These are phyloP conservation scores for Cucurbita ficifolia DNA, from an alignment of 306 rosid genomes.

Conservation along the genomic window DNA sequence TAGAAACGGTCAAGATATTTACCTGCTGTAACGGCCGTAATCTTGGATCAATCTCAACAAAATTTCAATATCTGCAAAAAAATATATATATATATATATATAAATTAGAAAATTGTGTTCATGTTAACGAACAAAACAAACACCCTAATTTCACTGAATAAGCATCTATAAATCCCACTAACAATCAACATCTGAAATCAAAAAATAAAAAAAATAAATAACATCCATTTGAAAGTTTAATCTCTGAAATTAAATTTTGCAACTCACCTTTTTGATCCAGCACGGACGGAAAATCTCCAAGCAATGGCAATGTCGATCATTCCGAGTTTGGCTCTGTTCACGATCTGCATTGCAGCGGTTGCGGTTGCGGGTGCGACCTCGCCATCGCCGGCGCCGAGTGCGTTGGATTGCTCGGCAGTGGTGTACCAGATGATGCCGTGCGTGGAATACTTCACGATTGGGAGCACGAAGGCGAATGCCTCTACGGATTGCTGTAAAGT, in stretches of 20 bases:
- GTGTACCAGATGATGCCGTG: background rate
- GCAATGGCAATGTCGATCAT: background rate
- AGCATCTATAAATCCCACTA: background rate
- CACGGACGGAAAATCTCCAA: background rate
- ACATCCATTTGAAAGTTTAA: background rate
- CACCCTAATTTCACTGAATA: background rate
- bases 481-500: background rate
- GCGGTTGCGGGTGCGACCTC: background rate
- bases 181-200: background rate
- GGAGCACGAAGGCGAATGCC: background rate
- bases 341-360: background rate
- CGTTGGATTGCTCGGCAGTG: background rate
- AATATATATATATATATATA: no score
- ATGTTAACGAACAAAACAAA: background rate
- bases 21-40: background rate
- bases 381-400: background rate
- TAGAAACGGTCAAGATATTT: background rate
- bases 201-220: no score
- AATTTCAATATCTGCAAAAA: background rate
- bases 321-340: background rate
- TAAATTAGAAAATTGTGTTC: no score
- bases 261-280: background rate
- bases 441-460: background rate
- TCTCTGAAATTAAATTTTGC: background rate
- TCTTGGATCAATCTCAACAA: background rate